phyloP scores from a whole-genome alignment of 2,329 filamentous ascomycete genomes.

The Apiospora arundinis region DNA sequence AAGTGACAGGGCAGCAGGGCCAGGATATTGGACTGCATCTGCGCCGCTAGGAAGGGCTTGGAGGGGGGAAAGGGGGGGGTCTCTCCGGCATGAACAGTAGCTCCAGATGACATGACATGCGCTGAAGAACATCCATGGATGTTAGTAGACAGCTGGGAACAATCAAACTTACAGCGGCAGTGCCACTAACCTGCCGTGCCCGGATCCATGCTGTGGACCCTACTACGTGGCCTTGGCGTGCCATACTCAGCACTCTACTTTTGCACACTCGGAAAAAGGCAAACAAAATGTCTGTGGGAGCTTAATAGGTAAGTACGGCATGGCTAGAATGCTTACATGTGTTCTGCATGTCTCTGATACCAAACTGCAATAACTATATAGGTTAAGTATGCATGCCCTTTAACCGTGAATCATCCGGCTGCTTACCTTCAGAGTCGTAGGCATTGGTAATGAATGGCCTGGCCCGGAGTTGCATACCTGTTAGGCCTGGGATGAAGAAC shows the following conservation, averaged over 20 bases:
- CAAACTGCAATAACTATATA: background rate
- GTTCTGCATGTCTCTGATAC: background rate
- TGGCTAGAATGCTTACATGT: background rate
- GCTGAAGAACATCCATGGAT: background rate
- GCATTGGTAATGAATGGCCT: no score
- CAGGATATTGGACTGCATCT: background rate
- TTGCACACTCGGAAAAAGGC: background rate
- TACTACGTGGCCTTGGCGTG: constrained; percentile 13
- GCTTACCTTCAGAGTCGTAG: background rate
- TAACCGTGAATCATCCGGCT: background rate
- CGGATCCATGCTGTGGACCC: constrained; percentile 2
- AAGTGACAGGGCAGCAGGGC: background rate
- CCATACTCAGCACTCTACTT: background rate
- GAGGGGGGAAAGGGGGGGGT: background rate
- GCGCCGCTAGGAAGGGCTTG: background rate
- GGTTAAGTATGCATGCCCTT: background rate
- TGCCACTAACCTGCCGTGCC: background rate
- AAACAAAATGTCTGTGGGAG: background rate
- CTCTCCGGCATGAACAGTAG: background rate
- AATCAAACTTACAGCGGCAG: constrained; percentile 9
- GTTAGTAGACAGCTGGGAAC: background rate
- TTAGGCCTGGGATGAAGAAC: background rate
- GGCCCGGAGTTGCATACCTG: background rate
- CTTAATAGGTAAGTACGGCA: background rate
- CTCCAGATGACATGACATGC: background rate